A percentile compares a stretch with the other conserved stretches of the same genome.
These are phyloP conservation scores for Tremella yokohamensis DNA, from an alignment of 768 basidiomycete genomes.

Conservation along the genomic window DNA sequence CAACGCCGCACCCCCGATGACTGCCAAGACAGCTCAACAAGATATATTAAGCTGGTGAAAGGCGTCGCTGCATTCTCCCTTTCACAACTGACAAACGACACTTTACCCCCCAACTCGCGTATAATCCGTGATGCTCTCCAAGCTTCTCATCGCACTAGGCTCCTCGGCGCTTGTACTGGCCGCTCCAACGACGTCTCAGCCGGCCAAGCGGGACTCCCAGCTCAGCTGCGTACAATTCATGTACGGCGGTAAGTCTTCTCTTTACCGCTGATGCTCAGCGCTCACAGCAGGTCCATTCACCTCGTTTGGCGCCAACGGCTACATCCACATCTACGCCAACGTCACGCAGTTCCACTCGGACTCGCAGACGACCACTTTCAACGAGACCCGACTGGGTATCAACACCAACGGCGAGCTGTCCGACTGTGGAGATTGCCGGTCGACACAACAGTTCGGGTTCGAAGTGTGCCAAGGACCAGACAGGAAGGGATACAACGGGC, in stretches of 20 bases:
- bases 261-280: background rate
- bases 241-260: conserved; percentile 20
- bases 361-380: conserved; percentile 14
- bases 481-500: conserved; percentile 16
- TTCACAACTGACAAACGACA: too few relatives aligned
- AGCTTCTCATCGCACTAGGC: too few relatives aligned
- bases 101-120: too few relatives aligned
- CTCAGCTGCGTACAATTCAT: conserved; percentile 23
- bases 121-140: too few relatives aligned
- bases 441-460: conserved; percentile 25
- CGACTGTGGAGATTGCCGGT: conserved; percentile 24
- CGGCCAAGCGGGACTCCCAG: conserved; percentile 4
- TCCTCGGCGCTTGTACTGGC: too few relatives aligned
- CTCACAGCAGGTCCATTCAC: conserved; percentile 1
- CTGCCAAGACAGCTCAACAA: too few relatives aligned
- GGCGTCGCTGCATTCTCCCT: too few relatives aligned
- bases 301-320: conserved; percentile 12
- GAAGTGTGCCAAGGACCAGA: conserved; percentile 22
- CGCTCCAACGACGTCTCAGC: background rate
- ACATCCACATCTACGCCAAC: conserved; percentile 26
- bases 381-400: conserved; percentile 17
- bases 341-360: conserved; percentile 16
- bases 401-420: conserved; percentile 16
- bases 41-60: too few relatives aligned
- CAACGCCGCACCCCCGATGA: too few relatives aligned